Evolutionary conservation across 176 grass and related monocot species (phyloP).

Genomic region (Bonia amplexicaulis): DNA sequence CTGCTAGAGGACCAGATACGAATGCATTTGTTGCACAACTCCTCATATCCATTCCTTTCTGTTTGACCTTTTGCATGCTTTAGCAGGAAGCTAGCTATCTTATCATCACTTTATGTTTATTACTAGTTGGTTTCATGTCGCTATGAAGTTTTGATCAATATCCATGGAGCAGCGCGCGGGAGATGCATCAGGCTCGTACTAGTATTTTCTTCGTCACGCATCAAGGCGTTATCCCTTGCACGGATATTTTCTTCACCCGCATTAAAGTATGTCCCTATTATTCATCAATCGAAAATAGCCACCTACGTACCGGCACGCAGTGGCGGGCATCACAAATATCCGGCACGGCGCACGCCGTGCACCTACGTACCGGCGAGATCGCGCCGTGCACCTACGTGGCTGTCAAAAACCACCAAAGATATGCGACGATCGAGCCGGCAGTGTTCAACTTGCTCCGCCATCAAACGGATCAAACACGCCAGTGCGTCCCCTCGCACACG

Average conservation of each 20-base stretch:
- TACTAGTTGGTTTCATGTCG: conserved; percentile 27
- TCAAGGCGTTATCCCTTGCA: background rate
- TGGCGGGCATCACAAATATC: too few relatives aligned
- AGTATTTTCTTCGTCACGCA: conserved; percentile 1
- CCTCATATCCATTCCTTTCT: background rate
- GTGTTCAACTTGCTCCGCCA: too few relatives aligned
- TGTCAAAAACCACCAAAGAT: too few relatives aligned
- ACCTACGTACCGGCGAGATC: too few relatives aligned
- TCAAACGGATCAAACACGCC: too few relatives aligned
- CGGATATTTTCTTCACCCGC: background rate
- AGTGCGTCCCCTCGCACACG: too few relatives aligned
- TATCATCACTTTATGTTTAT: background rate
- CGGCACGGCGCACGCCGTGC: too few relatives aligned
- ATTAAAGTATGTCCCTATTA: background rate
- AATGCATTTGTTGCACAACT: background rate
- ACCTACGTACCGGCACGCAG: too few relatives aligned
- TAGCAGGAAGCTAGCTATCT: background rate
- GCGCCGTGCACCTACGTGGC: too few relatives aligned
- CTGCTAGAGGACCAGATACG: background rate
- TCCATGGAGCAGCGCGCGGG: background rate
- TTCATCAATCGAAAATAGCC: background rate
- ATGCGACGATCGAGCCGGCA: too few relatives aligned
- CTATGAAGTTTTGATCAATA: background rate
- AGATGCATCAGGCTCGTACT: background rate
- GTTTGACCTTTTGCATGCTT: background rate